Evolutionary conservation across 768 basidiomycete species (phyloP).

Genomic region (Leccinum broughii): DNA sequence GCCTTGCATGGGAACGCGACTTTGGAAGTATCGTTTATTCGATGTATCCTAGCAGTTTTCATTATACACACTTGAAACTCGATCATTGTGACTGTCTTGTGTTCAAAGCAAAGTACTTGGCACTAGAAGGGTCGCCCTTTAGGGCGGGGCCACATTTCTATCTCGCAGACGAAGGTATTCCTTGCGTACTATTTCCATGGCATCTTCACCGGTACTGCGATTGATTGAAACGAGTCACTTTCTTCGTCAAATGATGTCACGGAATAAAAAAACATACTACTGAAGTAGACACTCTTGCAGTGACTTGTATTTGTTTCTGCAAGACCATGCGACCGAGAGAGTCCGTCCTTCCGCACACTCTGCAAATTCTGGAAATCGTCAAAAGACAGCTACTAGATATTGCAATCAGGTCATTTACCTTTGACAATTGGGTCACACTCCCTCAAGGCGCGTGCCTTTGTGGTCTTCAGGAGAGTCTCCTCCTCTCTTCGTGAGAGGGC

Average conservation of each 20-base stretch:
- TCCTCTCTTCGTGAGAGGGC: slow-evolving; percentile 86
- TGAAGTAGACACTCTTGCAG: slow-evolving; percentile 80
- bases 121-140: not conserved
- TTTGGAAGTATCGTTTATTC: slow-evolving; percentile 1
- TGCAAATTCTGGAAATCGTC: slow-evolving; percentile 64
- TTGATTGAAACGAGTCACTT: not conserved
- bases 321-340: slow-evolving; percentile 84
- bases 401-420: slow-evolving; percentile 39
- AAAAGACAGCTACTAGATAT: not conserved
- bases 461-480: slow-evolving; percentile 78
- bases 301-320: slow-evolving; percentile 62
- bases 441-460: slow-evolving; percentile 75
- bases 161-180: slow-evolving; percentile 74
- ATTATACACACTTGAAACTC: not conserved
- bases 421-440: slow-evolving; percentile 77
- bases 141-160: slow-evolving; percentile 15
- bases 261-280: slow-evolving; percentile 52
- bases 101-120: not conserved
- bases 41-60: slow-evolving; percentile 10
- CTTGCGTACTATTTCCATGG: slow-evolving; percentile 68
- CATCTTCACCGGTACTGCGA: slow-evolving; percentile 67
- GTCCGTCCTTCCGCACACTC: slow-evolving; percentile 81
- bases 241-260: not conserved
- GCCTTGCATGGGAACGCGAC: not conserved
- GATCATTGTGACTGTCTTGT: not conserved